Percentiles rank a stretch among this genome's conserved stretches.
Conservation (phyloP, 805 yeast genomes). For the Schwanniomyces polymorphus region DNA sequence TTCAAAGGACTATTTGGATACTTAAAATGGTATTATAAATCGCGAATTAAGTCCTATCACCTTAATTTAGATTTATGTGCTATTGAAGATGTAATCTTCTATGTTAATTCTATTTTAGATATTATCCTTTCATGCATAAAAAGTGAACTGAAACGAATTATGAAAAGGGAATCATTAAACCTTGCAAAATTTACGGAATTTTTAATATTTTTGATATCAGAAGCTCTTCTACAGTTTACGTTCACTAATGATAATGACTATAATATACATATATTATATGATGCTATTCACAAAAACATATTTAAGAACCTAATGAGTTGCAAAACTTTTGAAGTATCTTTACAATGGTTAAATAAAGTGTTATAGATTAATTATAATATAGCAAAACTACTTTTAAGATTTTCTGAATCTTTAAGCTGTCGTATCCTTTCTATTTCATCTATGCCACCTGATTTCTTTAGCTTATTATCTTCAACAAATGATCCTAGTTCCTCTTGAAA, state of each 20-base stretch:
- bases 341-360: background rate
- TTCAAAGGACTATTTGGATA: conserved; percentile 17
- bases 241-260: conserved; percentile 9
- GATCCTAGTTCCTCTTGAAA: conserved; percentile 85
- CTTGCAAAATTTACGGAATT: conserved; percentile 10
- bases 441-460: conserved; percentile 85
- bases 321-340: background rate
- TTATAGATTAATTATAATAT: background rate
- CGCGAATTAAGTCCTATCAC: conserved; percentile 17
- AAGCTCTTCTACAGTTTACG: conserved; percentile 11
- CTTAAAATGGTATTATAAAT: conserved; percentile 20
- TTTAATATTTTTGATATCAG: conserved; percentile 9
- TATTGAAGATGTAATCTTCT: conserved; percentile 9
- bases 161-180: conserved; percentile 4
- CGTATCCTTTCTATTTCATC: conserved; percentile 80
- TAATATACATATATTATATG: conserved; percentile 6
- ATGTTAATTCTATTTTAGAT: conserved; percentile 10
- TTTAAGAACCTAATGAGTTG: background rate
- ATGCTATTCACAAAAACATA: conserved; percentile 6
- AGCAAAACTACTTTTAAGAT: background rate
- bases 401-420: conserved; percentile 56
- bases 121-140: conserved; percentile 10
- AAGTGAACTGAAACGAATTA: conserved; percentile 3
- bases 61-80: conserved; percentile 16
- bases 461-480: conserved; percentile 74